Conservation (phyloP, 1,284 basidiomycete species). For the Rhodotorula sp. region DNA sequence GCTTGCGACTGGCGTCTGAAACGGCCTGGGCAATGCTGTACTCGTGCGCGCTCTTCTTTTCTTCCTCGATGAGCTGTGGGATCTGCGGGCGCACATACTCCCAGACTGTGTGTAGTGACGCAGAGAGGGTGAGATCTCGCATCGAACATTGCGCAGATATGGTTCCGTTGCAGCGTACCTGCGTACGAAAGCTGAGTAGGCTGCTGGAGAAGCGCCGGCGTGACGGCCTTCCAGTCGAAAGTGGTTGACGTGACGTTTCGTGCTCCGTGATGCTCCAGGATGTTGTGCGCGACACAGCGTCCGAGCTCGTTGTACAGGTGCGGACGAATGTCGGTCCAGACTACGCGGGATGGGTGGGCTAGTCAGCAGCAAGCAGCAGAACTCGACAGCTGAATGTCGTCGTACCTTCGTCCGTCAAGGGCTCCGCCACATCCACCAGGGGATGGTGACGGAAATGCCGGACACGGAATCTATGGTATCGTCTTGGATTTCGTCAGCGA, state of each 20-base stretch:
- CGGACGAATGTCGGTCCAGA: not conserved
- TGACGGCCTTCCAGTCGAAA: not conserved
- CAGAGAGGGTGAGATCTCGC: not conserved
- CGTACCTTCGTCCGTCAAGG: slow-evolving; percentile 17
- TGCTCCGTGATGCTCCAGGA: not conserved
- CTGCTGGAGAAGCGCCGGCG: not conserved
- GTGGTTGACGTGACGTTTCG: not conserved
- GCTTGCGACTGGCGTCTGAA: not conserved
- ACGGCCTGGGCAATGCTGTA: not conserved
- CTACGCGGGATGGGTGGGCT: too few species aligned
- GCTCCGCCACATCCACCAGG: not conserved
- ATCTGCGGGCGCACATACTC: slow-evolving; percentile 5
- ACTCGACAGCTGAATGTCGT: too few species aligned
- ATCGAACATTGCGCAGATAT: too few species aligned
- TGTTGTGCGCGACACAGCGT: not conserved
- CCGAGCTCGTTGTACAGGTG: not conserved
- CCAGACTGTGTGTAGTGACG: not conserved
- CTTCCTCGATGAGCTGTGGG: not conserved
- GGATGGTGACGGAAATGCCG: too few species aligned
- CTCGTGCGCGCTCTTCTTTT: not conserved
- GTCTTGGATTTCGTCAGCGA: not conserved
- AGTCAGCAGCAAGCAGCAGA: too few species aligned
- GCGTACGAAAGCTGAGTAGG: not conserved
- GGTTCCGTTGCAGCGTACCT: not conserved
- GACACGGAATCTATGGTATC: not conserved